Percentiles rank a stretch among this genome's conserved stretches.
phyloP scores from a whole-genome alignment of 2,329 filamentous ascomycete genomes.

The Diaporthe sp. region DNA sequence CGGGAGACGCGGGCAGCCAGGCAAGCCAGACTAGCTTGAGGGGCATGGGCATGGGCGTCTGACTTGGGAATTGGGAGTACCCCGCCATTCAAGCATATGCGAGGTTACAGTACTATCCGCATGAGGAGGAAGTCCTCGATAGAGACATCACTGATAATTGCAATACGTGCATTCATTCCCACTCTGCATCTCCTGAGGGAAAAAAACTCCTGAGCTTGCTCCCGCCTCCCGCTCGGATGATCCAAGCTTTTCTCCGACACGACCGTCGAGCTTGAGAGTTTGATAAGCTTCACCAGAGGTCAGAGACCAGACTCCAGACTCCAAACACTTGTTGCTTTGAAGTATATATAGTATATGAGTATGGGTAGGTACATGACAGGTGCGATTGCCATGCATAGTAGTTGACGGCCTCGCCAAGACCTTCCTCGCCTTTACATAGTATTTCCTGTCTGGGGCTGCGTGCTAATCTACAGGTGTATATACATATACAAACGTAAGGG shows the following conservation, averaged over 20 bases:
- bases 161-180: neutral
- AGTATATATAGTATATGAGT: neutral
- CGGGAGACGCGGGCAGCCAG: neutral
- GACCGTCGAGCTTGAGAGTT: neutral
- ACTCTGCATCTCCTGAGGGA: neutral
- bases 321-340: slow-evolving; percentile 5
- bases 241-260: slow-evolving; percentile 15
- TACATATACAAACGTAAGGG: neutral
- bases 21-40: neutral
- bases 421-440: neutral
- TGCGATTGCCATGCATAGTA: neutral
- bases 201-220: neutral
- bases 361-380: slow-evolving; percentile 1
- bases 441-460: neutral
- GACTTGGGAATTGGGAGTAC: neutral
- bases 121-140: neutral
- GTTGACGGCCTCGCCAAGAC: slow-evolving; percentile 13
- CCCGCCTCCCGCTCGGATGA: slow-evolving; percentile 16
- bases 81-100: slow-evolving; percentile 30
- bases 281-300: slow-evolving; percentile 17
- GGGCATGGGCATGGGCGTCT: neutral
- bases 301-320: neutral
- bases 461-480: neutral
- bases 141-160: neutral
- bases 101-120: slow-evolving; percentile 13